Conservation (phyloP, 23 red algal species). For the Pyropia haitanensis region DNA sequence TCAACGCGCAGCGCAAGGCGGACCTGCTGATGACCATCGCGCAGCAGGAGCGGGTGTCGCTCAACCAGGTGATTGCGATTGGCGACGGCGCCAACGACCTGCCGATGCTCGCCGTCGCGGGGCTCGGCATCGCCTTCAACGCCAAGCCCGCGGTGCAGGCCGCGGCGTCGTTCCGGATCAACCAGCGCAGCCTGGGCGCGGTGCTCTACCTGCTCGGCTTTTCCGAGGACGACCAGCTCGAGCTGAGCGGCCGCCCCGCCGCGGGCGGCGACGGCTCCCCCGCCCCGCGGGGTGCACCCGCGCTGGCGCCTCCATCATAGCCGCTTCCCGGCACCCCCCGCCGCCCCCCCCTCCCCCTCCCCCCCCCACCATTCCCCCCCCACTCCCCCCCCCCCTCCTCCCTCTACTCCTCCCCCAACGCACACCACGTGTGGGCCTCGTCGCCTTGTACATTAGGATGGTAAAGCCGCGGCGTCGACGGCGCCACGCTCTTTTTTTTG, state of each 20-base stretch:
- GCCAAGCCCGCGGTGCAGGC: slow-evolving; percentile 97
- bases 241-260: slow-evolving; percentile 15
- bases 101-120: slow-evolving; percentile 84
- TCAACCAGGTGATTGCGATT: slow-evolving; percentile 84
- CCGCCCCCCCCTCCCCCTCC: too few species aligned
- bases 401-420: too few species aligned
- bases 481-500: too few species aligned
- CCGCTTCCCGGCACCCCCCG: too few species aligned
- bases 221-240: slow-evolving; percentile 79
- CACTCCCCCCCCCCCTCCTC: too few species aligned
- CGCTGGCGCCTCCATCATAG: too few species aligned
- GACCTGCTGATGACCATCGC: slow-evolving; percentile 92
- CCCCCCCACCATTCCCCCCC: too few species aligned
- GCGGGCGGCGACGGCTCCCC: too few species aligned
- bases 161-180: slow-evolving; percentile 86
- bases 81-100: slow-evolving; percentile 97
- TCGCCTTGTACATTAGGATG: too few species aligned
- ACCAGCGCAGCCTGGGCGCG: slow-evolving; percentile 60
- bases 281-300: too few species aligned
- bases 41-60: slow-evolving; percentile 75
- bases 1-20: slow-evolving; percentile 90
- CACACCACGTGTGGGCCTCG: too few species aligned
- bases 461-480: too few species aligned
- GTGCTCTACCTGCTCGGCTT: slow-evolving; percentile 90
- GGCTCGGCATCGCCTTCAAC: slow-evolving; percentile 94